Evolutionary conservation across 1,139 yeast species (phyloP), one percentile per base, ranked within the genome.

Genomic region (Suhomyces wounanorum): DNA sequence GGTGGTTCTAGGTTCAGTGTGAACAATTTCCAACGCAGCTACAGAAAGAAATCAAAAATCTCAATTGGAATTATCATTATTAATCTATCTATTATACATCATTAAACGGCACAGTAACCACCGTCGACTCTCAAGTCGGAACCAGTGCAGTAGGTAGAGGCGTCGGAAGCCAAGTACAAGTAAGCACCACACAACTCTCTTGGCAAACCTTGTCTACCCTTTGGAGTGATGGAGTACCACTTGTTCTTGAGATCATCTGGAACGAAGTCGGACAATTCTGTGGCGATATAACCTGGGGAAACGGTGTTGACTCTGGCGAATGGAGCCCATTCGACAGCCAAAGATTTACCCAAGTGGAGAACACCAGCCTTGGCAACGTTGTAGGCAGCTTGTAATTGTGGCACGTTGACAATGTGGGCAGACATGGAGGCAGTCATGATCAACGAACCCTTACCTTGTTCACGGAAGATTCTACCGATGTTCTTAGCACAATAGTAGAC

Each of bases 401-500:
- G 88, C 62, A 81, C 82, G 67, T 83, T 83, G 59, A 81, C 87
- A 60, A 83, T 82, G 62, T 81, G 80, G 41, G 82, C 87, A 37
- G 87, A 82, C 85, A 82, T 82, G 47, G 85, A 80, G 9, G 85
- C 85, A 45, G 84, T 81, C 73, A 81, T 81, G 54, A 83, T 73
- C 55, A 82, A 67, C n/a, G 84, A 75, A 35, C 88, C 81, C 40
- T 61, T 63, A 31, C 77, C 77, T 59, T 73, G 75, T 46, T 64
- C 56, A 56, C 67, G 66, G 67, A 75, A 75, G 43, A 73, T 64
- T 52, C 62, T 67, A 33, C 79, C 79, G 43, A 74, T 67, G 52
- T 69, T 63, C 62, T 74, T 74, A 49, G 78, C 72, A 60, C 79
- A 74, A 64, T 73, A 72, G 67, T 72, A 74, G 45, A 74, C 78